Evolutionary conservation across 441 rosid genomes (phyloP).

Genomic region (Adansonia rubrostipa): DNA sequence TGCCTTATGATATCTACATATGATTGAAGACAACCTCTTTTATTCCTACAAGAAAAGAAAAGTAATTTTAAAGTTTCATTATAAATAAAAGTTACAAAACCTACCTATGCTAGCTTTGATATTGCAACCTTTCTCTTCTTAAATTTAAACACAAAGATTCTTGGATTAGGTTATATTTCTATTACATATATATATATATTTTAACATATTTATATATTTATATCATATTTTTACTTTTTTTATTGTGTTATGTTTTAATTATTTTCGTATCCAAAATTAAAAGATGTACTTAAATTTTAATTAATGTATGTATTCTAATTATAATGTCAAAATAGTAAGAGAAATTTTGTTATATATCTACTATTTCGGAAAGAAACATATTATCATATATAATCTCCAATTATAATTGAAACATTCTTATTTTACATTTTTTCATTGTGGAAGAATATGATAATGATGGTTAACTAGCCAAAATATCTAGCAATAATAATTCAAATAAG

Average conservation of each 20-base stretch:
- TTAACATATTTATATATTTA: too few relatives aligned
- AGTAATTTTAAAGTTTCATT: not conserved
- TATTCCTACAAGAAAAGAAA: not conserved
- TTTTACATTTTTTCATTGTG: not conserved
- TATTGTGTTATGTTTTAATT: too few relatives aligned
- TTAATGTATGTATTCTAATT: too few relatives aligned
- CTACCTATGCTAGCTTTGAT: too few relatives aligned
- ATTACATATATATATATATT: too few relatives aligned
- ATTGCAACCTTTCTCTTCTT: not conserved
- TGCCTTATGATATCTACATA: not conserved
- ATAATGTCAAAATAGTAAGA: too few relatives aligned
- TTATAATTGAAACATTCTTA: not conserved
- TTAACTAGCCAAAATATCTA: constrained; percentile 1
- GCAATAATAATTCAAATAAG: not conserved
- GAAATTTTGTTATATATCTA: too few relatives aligned
- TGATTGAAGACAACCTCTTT: not conserved
- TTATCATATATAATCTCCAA: not conserved
- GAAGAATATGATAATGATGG: not conserved
- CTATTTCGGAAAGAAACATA: not conserved
- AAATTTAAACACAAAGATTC: not conserved
- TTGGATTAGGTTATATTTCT: not conserved
- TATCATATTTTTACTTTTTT: too few relatives aligned
- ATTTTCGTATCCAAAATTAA: too few relatives aligned
- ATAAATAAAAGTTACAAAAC: not conserved
- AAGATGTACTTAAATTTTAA: too few relatives aligned